Percentiles rank a stretch among this genome's conserved stretches.
Conservation (phyloP, 106 monocot species). For the Allium fistulosum region DNA sequence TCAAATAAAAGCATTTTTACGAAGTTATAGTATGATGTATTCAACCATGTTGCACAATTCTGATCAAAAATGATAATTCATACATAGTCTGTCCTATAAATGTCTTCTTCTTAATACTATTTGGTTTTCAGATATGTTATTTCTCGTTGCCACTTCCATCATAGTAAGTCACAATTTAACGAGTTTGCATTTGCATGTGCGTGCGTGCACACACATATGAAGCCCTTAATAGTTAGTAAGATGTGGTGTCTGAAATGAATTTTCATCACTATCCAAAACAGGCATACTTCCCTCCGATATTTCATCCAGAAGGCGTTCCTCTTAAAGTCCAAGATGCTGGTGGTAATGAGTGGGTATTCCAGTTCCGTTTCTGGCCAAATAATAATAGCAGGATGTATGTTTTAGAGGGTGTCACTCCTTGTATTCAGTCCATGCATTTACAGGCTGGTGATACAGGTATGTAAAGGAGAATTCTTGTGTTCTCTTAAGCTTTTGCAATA, state of each 20-base stretch:
- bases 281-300: constrained; percentile 93
- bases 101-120: no score
- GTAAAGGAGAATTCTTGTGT: neutral
- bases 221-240: neutral
- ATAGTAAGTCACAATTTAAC: no score
- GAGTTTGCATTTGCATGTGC: neutral
- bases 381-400: constrained; percentile 99
- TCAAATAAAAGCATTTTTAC: no score
- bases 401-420: constrained; percentile 98
- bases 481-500: no score
- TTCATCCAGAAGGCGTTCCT: constrained; percentile 93
- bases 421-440: constrained; percentile 96
- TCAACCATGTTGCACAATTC: no score
- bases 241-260: constrained; percentile 1
- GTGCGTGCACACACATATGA: neutral
- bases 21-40: no score
- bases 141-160: no score
- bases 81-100: no score
- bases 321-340: constrained; percentile 88
- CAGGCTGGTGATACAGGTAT: constrained; percentile 97
- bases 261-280: constrained; percentile 17
- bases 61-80: no score
- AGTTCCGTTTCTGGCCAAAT: constrained; percentile 99
- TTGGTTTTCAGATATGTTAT: no score
- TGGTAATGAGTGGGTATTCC: constrained; percentile 92